Conservation (phyloP, 192 early-diverging fungal species). For the Podochytrium sp. region DNA sequence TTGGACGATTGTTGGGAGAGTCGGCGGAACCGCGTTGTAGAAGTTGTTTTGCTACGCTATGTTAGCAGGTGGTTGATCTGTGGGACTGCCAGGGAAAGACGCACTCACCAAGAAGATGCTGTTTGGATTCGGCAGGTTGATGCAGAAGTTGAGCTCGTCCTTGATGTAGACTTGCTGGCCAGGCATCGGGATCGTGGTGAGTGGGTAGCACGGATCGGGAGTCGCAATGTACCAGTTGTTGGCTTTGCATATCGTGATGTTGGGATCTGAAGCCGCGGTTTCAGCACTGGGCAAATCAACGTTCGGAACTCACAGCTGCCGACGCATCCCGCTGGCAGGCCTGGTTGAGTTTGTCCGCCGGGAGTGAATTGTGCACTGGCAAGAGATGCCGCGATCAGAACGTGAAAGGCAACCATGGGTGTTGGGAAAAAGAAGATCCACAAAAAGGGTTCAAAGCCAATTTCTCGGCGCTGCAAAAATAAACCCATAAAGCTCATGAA, state of each 20-base stretch:
- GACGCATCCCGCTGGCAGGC: constrained; percentile 14
- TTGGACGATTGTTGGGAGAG: constrained; percentile 34
- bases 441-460: no score
- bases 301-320: no score
- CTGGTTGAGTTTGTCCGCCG: not conserved
- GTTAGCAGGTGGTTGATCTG: not conserved
- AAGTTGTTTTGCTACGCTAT: constrained; percentile 25
- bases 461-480: no score
- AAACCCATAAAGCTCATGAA: no score
- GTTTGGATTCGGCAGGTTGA: constrained; percentile 43
- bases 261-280: constrained; percentile 14
- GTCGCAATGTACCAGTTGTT: constrained; percentile 29
- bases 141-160: constrained; percentile 45
- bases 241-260: constrained; percentile 11
- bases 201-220: constrained; percentile 29
- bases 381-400: no score
- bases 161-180: constrained; percentile 45
- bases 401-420: no score
- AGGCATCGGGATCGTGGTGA: constrained; percentile 7
- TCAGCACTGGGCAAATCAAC: not conserved
- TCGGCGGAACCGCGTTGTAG: constrained; percentile 7
- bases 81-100: no score
- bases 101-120: constrained; percentile 28
- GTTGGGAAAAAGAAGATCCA: no score
- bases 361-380: constrained; percentile 7